phyloP scores from a whole-genome alignment of 2,329 filamentous ascomycete genomes.

The Pseudogymnoascus sp. region DNA sequence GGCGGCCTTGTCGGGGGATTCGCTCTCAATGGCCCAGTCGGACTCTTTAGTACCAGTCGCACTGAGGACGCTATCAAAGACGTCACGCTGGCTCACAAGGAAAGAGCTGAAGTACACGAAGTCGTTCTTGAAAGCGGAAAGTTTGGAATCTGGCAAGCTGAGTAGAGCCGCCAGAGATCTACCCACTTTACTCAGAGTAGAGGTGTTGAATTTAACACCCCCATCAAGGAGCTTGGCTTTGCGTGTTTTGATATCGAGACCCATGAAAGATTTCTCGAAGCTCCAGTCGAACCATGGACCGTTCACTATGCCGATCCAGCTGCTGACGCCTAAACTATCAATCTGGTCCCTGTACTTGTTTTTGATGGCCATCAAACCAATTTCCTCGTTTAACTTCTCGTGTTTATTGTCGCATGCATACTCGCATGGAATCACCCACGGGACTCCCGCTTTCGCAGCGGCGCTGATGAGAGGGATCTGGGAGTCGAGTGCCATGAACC shows the following conservation, averaged over 20 bases:
- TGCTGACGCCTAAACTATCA: constrained; percentile 29
- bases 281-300: constrained; percentile 47
- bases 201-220: constrained; percentile 35
- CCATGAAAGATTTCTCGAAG: constrained; percentile 33
- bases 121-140: constrained; percentile 34
- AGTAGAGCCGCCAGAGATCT: constrained; percentile 43
- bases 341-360: constrained; percentile 29
- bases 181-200: constrained; percentile 43
- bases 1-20: background rate
- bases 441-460: constrained; percentile 41
- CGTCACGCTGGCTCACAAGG: constrained; percentile 39
- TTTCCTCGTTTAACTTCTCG: constrained; percentile 27
- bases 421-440: constrained; percentile 43
- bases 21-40: constrained; percentile 19
- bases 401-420: constrained; percentile 30
- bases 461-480: constrained; percentile 39
- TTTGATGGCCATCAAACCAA: constrained; percentile 14
- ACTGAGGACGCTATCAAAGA: constrained; percentile 27
- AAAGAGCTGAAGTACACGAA: constrained; percentile 36
- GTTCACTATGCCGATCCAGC: constrained; percentile 33
- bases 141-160: constrained; percentile 29
- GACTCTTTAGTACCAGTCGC: constrained; percentile 19
- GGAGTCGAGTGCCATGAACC: constrained; percentile 13
- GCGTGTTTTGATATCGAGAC: constrained; percentile 39
- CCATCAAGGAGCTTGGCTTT: constrained; percentile 42